Evolutionary conservation across 768 basidiomycete species (phyloP).

Genomic region (Russula virescens): DNA sequence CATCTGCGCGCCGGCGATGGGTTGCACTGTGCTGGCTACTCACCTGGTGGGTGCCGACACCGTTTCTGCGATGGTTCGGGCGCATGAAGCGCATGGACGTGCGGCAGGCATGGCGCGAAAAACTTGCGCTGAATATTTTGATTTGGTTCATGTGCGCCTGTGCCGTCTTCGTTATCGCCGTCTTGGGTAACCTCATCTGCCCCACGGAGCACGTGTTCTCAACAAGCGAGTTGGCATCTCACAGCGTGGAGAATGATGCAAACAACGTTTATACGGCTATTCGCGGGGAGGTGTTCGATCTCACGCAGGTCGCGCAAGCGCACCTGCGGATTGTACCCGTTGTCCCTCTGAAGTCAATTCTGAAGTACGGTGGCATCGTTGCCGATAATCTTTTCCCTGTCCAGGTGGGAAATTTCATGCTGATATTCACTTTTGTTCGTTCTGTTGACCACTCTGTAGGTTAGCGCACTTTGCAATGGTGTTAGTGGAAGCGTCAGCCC

Average conservation of each 20-base stretch:
- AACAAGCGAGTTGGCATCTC: conserved; percentile 63
- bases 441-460: conserved; percentile 38
- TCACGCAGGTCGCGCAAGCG: conserved; percentile 57
- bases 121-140: conserved; percentile 88
- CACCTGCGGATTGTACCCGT: conserved; percentile 69
- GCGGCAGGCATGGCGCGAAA: conserved; percentile 96
- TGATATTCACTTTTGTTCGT: not conserved
- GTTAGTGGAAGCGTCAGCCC: conserved; percentile 66
- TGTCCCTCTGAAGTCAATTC: conserved; percentile 64
- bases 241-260: conserved; percentile 55
- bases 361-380: conserved; percentile 77
- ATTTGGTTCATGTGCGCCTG: conserved; percentile 93
- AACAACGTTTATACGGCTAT: conserved; percentile 78
- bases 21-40: conserved; percentile 80
- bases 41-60: conserved; percentile 87
- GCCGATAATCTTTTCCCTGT: conserved; percentile 87
- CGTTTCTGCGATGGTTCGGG: conserved; percentile 62
- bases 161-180: conserved; percentile 87
- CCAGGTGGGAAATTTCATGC: conserved; percentile 46
- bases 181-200: conserved; percentile 85
- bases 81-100: conserved; percentile 94
- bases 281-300: conserved; percentile 92
- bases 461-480: conserved; percentile 90
- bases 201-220: conserved; percentile 93
- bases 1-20: conserved; percentile 78